These are phyloP conservation scores for Macrophomina phaseolina DNA, from an alignment of 2,329 filamentous ascomycete species.

Conservation along the genomic window DNA sequence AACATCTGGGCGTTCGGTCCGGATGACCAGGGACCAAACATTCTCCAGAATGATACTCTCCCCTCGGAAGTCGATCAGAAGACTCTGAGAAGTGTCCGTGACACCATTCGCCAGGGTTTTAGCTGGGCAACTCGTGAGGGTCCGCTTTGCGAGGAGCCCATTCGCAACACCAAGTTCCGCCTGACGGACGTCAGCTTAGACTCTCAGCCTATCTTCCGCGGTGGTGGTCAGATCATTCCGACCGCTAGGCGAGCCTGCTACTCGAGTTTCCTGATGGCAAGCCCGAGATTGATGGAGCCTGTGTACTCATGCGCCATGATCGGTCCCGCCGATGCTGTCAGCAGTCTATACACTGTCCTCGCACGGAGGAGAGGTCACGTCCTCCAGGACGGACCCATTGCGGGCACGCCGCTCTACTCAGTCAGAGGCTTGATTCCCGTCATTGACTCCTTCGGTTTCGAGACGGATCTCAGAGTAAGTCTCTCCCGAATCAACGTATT, in stretches of 20 bases:
- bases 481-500: slow-evolving; percentile 7
- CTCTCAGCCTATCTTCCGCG: slow-evolving; percentile 89
- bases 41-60: slow-evolving; percentile 94
- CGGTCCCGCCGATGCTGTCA: slow-evolving; percentile 86
- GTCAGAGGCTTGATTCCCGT: slow-evolving; percentile 92
- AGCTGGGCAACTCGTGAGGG: slow-evolving; percentile 96
- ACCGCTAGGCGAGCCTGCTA: slow-evolving; percentile 93
- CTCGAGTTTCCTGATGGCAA: slow-evolving; percentile 95
- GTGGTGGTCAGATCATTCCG: slow-evolving; percentile 96
- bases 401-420: slow-evolving; percentile 90
- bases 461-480: slow-evolving; percentile 80
- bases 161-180: slow-evolving; percentile 97
- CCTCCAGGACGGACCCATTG: slow-evolving; percentile 89
- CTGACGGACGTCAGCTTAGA: slow-evolving; percentile 90
- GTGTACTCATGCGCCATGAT: slow-evolving; percentile 93
- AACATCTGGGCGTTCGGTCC: slow-evolving; percentile 99
- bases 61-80: slow-evolving; percentile 95
- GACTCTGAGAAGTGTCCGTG: slow-evolving; percentile 81
- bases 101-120: slow-evolving; percentile 94
- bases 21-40: slow-evolving; percentile 92
- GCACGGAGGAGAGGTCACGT: slow-evolving; percentile 90
- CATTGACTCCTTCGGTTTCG: slow-evolving; percentile 97
- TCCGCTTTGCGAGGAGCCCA: slow-evolving; percentile 96
- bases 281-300: slow-evolving; percentile 94
- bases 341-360: slow-evolving; percentile 88